phyloP scores from a whole-genome alignment of 73 alveolate species.

The Halteria grandinella region DNA sequence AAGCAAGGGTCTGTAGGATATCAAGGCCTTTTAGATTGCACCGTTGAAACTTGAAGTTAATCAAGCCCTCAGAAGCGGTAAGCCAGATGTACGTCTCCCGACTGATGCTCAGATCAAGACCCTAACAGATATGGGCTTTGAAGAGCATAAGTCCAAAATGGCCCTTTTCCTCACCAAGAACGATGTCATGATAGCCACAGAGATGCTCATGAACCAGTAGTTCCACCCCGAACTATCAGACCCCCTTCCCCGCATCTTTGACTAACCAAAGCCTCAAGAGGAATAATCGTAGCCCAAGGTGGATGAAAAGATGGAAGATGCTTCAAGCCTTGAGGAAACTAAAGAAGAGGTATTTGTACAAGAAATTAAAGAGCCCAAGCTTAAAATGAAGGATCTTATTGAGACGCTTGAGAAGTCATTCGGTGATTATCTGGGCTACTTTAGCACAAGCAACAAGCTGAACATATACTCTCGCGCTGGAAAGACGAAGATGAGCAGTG shows the following conservation, averaged over 20 bases:
- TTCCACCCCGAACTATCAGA: background rate
- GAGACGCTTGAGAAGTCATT: background rate
- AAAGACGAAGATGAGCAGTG: background rate
- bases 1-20: conserved; percentile 12
- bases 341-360: background rate
- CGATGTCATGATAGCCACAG: conserved; percentile 7
- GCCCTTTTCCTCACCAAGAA: background rate
- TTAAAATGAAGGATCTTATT: background rate
- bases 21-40: conserved; percentile 1
- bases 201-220: background rate
- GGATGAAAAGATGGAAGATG: background rate
- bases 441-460: no score
- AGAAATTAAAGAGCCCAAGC: background rate
- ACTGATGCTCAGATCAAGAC: background rate
- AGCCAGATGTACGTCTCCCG: background rate
- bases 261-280: no score
- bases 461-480: background rate
- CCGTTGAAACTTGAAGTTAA: no score
- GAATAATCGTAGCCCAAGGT: background rate
- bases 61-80: background rate
- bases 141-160: background rate
- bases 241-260: no score
- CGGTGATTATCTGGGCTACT: background rate
- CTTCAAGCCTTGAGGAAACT: no score
- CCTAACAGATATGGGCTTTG: background rate